A percentile compares a stretch with the other conserved stretches of the same genome.
phyloP scores from a whole-genome alignment of 306 rosid species.

The Arachis hypogaea region DNA sequence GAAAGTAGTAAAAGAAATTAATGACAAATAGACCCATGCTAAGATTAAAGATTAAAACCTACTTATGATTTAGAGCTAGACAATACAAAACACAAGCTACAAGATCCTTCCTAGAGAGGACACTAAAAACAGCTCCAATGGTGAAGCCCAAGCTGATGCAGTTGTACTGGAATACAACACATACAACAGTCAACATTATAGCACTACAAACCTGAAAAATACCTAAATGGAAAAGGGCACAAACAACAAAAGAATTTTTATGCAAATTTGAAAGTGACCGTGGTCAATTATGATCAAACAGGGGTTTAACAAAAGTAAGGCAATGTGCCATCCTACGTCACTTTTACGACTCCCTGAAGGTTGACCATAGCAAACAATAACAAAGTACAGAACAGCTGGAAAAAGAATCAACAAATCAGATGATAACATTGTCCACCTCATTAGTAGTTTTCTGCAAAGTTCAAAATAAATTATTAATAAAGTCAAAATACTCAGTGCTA shows the following conservation, averaged over 20 bases:
- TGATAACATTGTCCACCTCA: constrained; percentile 94
- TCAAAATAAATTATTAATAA: neutral
- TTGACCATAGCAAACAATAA: constrained; percentile 51
- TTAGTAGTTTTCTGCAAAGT: constrained; percentile 80
- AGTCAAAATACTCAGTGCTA: neutral
- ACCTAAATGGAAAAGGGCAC: neutral
- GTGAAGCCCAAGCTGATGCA: constrained; percentile 92
- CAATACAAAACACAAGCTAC: constrained; percentile 65
- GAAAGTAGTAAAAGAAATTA: neutral
- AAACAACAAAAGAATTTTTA: constrained; percentile 14
- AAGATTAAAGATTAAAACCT: constrained; percentile 49
- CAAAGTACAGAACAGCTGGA: constrained; percentile 76
- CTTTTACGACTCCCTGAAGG: constrained; percentile 48
- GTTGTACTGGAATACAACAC: constrained; percentile 64
- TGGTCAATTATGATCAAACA: constrained; percentile 83
- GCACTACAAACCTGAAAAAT: neutral
- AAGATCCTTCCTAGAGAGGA: constrained; percentile 67
- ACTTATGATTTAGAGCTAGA: constrained; percentile 84
- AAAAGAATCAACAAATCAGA: constrained; percentile 86
- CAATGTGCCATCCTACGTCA: constrained; percentile 69
- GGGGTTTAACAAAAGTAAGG: constrained; percentile 68
- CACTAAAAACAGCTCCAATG: constrained; percentile 72
- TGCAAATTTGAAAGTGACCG: constrained; percentile 84
- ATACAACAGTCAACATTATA: constrained; percentile 16
- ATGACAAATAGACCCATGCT: constrained; percentile 1